These are phyloP conservation scores for Allodekkera sacchari DNA, from an alignment of 805 yeast species.

Conservation along the genomic window DNA sequence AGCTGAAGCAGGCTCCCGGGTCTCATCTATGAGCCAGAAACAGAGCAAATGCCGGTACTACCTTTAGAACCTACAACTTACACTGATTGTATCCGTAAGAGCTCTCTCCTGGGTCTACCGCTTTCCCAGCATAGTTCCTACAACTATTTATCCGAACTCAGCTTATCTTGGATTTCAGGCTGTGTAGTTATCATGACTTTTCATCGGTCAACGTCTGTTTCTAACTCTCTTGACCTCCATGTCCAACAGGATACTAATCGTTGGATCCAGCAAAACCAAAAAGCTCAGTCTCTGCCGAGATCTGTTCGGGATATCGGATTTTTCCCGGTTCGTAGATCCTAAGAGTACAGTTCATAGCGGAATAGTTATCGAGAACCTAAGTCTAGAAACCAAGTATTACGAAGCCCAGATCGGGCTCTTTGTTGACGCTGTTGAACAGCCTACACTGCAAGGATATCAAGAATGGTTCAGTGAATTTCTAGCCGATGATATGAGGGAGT, in stretches of 20 bases:
- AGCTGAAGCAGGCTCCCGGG: too few species aligned
- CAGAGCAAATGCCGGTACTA: too few species aligned
- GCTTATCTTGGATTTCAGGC: too few species aligned
- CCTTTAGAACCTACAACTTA: too few species aligned
- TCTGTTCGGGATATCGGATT: slow-evolving; percentile 17
- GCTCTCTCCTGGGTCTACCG: too few species aligned
- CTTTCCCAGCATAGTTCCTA: too few species aligned
- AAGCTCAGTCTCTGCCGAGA: slow-evolving; percentile 24
- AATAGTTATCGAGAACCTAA: slow-evolving; percentile 15
- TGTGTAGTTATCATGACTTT: too few species aligned
- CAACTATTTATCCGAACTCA: too few species aligned
- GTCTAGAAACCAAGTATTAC: slow-evolving; percentile 19
- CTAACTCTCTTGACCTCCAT: too few species aligned
- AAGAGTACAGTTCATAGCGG: slow-evolving; percentile 16
- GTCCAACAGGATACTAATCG: slow-evolving; percentile 36
- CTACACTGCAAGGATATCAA: slow-evolving; percentile 14
- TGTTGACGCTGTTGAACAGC: slow-evolving; percentile 23
- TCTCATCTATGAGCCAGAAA: too few species aligned
- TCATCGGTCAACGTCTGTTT: too few species aligned
- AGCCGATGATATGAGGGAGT: slow-evolving; percentile 29
- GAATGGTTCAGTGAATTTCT: slow-evolving; percentile 34
- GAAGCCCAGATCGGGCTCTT: slow-evolving; percentile 19
- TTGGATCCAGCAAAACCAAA: slow-evolving; percentile 36
- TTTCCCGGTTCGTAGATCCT: slow-evolving; percentile 11
- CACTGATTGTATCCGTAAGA: too few species aligned